phyloP scores from a whole-genome alignment of 1,139 yeast genomes.

The Protomyces lactucae-debilis region DNA sequence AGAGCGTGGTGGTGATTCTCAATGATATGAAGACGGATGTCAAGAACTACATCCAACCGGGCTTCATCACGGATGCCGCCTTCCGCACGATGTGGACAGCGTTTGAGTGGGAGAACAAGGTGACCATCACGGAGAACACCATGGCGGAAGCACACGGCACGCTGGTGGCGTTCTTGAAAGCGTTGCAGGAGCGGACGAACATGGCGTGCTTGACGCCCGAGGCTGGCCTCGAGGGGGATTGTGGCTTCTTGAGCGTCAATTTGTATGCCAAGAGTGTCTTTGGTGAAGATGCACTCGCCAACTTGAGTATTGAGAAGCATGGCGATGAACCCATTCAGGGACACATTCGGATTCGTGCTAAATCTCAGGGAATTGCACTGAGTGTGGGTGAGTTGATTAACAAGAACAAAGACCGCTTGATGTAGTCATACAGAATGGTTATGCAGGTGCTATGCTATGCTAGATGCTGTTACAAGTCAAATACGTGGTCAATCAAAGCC shows the following conservation, averaged over 20 bases:
- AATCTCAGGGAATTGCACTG: slow-evolving; percentile 95
- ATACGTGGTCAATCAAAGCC: not conserved
- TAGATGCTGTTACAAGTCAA: not conserved
- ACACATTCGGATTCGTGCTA: slow-evolving; percentile 92
- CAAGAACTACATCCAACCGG: slow-evolving; percentile 96
- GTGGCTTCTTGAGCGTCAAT: slow-evolving; percentile 91
- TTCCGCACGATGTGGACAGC: slow-evolving; percentile 99
- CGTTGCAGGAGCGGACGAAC: slow-evolving; percentile 75
- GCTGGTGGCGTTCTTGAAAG: slow-evolving; percentile 73
- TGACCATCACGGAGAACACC: slow-evolving; percentile 67
- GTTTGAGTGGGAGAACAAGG: slow-evolving; percentile 99
- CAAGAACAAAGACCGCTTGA: not conserved
- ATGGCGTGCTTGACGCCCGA: slow-evolving; percentile 93
- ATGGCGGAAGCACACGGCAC: slow-evolving; percentile 35
- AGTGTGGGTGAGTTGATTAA: slow-evolving; percentile 67
- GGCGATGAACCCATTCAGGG: slow-evolving; percentile 73
- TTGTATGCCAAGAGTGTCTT: slow-evolving; percentile 87
- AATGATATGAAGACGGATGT: slow-evolving; percentile 95
- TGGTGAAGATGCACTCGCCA: slow-evolving; percentile 97
- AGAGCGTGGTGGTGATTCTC: slow-evolving; percentile 81
- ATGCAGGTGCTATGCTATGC: not conserved
- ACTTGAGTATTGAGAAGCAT: slow-evolving; percentile 83
- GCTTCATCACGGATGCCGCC: slow-evolving; percentile 76
- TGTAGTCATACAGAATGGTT: too few species aligned
- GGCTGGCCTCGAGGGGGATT: slow-evolving; percentile 53